These are phyloP conservation scores for Rhizoclosmatium sp. DNA, from an alignment of 192 early-diverging fungal genomes.

Conservation along the genomic window DNA sequence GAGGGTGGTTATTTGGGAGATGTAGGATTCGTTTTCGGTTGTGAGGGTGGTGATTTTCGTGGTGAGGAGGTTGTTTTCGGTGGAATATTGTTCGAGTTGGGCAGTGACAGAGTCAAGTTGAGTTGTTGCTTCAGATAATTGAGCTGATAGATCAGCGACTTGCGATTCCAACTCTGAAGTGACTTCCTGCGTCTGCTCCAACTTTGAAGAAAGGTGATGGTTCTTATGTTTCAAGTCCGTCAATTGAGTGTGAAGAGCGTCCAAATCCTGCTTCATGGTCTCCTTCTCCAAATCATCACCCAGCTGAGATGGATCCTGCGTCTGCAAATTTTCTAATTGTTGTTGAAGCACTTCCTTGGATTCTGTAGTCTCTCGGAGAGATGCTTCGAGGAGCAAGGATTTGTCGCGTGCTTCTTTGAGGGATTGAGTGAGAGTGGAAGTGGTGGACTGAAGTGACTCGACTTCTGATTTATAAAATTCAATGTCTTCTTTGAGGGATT, in stretches of 20 bases:
- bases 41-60: neutral
- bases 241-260: too few species aligned
- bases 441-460: neutral
- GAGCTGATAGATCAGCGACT: neutral
- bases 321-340: too few species aligned
- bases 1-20: neutral
- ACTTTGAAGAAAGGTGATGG: too few species aligned
- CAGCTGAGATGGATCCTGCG: too few species aligned
- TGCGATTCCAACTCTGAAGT: neutral
- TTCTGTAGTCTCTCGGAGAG: too few species aligned
- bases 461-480: conserved; percentile 22
- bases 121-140: neutral
- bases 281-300: too few species aligned
- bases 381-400: too few species aligned
- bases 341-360: too few species aligned
- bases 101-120: neutral
- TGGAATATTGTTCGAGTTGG: neutral
- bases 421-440: neutral
- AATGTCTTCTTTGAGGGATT: neutral
- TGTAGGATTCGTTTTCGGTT: neutral
- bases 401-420: neutral
- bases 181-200: neutral
- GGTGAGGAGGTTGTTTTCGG: neutral
- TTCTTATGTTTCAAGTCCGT: too few species aligned
- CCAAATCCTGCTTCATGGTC: too few species aligned